phyloP scores from a whole-genome alignment of 2,329 filamentous ascomycete genomes.

The Alternaria arbusti region DNA sequence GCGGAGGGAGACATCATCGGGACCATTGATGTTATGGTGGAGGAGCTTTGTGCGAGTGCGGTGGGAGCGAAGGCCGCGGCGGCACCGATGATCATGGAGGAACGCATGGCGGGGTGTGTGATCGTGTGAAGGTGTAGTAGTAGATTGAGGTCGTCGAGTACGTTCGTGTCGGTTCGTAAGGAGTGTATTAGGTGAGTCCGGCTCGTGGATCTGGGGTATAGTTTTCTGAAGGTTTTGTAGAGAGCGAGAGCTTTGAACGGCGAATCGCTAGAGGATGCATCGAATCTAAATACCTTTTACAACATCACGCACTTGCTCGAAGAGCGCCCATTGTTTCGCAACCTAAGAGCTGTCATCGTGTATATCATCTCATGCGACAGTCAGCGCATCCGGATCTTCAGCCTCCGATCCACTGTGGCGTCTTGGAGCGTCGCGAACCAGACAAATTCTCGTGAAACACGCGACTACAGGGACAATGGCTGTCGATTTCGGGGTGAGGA shows the following conservation, averaged over 20 bases:
- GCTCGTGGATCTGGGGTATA: constrained; percentile 12
- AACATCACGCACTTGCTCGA: not conserved
- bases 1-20: constrained; percentile 14
- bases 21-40: constrained; percentile 10
- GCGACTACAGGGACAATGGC: not conserved
- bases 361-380: not conserved
- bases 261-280: not conserved
- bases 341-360: not conserved
- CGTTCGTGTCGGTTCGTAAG: constrained; percentile 3
- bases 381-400: not conserved
- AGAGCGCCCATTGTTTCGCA: not conserved
- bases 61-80: constrained; percentile 13
- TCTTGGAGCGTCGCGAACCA: not conserved
- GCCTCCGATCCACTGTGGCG: not conserved
- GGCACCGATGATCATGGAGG: constrained; percentile 6
- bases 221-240: constrained; percentile 5
- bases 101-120: constrained; percentile 4
- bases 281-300: not conserved
- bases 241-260: not conserved
- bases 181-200: constrained; percentile 21
- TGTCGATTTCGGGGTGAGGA: constrained; percentile 1
- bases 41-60: constrained; percentile 12
- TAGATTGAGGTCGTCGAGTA: not conserved
- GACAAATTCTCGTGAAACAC: constrained; percentile 1
- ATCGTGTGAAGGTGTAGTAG: not conserved